Evolutionary conservation across 2,329 filamentous ascomycete genomes (phyloP).

Genomic region (Cladosporium sp.): DNA sequence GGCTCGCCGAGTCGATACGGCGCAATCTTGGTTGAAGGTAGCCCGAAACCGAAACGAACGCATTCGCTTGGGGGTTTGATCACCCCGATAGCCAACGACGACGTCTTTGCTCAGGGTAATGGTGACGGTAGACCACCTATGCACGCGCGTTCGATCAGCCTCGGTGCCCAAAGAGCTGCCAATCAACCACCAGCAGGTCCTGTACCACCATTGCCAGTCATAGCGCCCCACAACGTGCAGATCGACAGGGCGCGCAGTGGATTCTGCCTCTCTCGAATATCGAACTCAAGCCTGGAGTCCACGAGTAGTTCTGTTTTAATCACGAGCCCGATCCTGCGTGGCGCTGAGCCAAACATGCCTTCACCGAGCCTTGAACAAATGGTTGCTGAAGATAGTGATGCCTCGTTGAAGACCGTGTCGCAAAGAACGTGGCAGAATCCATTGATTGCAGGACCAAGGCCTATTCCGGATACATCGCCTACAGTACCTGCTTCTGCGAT

Average conservation of each 20-base stretch:
- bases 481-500: constrained; percentile 18
- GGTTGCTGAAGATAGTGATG: constrained; percentile 22
- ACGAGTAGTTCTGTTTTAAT: constrained; percentile 37
- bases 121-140: constrained; percentile 14
- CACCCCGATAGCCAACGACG: constrained; percentile 14
- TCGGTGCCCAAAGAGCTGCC: constrained; percentile 24
- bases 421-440: constrained; percentile 33
- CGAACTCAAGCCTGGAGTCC: constrained; percentile 36
- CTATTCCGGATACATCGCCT: constrained; percentile 5
- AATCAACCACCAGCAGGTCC: constrained; percentile 29
- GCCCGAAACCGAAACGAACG: constrained; percentile 19
- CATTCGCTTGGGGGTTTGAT: constrained; percentile 23
- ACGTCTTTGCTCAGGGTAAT: constrained; percentile 13
- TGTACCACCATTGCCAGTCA: constrained; percentile 38
- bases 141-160: constrained; percentile 29
- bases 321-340: constrained; percentile 30
- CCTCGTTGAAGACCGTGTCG: constrained; percentile 31
- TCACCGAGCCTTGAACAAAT: constrained; percentile 25
- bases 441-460: constrained; percentile 28
- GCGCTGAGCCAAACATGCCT: constrained; percentile 14
- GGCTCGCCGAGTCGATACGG: constrained; percentile 19
- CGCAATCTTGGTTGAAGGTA: constrained; percentile 18
- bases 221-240: constrained; percentile 14
- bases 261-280: constrained; percentile 31
- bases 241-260: constrained; percentile 13